These are phyloP conservation scores for Scolecobasidium constrictum DNA, from an alignment of 2,329 filamentous ascomycete genomes.

Conservation along the genomic window DNA sequence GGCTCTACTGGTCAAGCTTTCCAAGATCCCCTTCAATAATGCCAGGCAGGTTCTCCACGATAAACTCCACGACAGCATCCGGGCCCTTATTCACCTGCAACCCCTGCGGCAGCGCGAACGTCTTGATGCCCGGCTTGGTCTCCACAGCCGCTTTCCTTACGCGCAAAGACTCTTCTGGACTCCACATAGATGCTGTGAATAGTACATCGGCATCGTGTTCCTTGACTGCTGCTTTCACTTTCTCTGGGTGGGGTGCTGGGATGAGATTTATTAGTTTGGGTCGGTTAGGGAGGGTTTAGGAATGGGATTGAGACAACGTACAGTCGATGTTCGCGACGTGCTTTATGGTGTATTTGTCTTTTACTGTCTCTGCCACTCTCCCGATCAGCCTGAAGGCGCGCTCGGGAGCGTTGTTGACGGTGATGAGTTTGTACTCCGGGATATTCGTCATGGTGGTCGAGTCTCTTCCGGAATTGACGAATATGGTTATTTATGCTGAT, in stretches of 20 bases:
- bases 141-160: slow-evolving; percentile 29
- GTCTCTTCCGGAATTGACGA: slow-evolving; percentile 18
- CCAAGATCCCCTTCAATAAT: slow-evolving; percentile 5
- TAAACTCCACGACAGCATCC: slow-evolving; percentile 44
- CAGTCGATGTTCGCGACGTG: slow-evolving; percentile 52
- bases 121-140: slow-evolving; percentile 38
- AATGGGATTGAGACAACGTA: slow-evolving; percentile 24
- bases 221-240: neutral
- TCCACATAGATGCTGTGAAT: slow-evolving; percentile 47
- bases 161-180: slow-evolving; percentile 34
- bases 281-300: neutral
- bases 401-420: slow-evolving; percentile 57
- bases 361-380: slow-evolving; percentile 48
- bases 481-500: neutral
- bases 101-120: slow-evolving; percentile 42
- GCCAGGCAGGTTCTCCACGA: slow-evolving; percentile 23
- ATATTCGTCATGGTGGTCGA: slow-evolving; percentile 20
- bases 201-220: slow-evolving; percentile 10
- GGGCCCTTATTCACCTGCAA: slow-evolving; percentile 43
- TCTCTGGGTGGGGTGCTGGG: slow-evolving; percentile 1
- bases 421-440: slow-evolving; percentile 47
- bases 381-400: slow-evolving; percentile 53
- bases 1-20: neutral
- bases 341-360: slow-evolving; percentile 52
- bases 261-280: neutral